phyloP scores from a whole-genome alignment of 108 stramenopile species.

The Bacterosira constricta region DNA sequence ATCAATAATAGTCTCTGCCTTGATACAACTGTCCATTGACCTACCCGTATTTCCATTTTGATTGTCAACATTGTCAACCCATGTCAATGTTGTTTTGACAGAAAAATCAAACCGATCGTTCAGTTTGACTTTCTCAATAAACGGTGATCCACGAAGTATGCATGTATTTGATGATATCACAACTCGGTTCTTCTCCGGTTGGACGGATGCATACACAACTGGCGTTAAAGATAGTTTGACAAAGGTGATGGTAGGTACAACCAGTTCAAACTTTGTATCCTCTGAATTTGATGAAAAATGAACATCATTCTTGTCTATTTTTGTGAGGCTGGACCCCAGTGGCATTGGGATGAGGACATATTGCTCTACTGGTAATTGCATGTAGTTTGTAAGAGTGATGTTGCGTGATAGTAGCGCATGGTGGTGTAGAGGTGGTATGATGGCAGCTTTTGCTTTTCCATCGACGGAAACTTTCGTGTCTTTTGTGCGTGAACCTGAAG shows the following conservation, averaged over 20 bases:
- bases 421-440: conserved; percentile 8
- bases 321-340: conserved; percentile 35
- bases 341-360: conserved; percentile 56
- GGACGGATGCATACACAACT: conserved; percentile 38
- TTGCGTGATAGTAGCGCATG: conserved; percentile 12
- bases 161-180: conserved; percentile 40
- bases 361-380: conserved; percentile 51
- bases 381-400: conserved; percentile 44
- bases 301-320: background rate
- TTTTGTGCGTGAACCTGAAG: background rate
- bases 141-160: conserved; percentile 39
- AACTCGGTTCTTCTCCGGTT: conserved; percentile 26
- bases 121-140: conserved; percentile 45
- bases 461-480: conserved; percentile 39
- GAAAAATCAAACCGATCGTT: conserved; percentile 47
- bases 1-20: conserved; percentile 34
- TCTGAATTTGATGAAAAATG: background rate
- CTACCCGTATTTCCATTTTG: background rate
- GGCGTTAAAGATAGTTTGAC: conserved; percentile 40
- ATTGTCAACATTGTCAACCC: conserved; percentile 18
- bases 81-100: conserved; percentile 35
- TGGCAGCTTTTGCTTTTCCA: conserved; percentile 15
- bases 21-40: conserved; percentile 10
- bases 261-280: conserved; percentile 33
- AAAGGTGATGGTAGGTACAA: conserved; percentile 48